Evolutionary conservation across 148 eudicot genomes (phyloP), one percentile per base, ranked within the genome.

Genomic region (Suaeda aralocaspica): DNA sequence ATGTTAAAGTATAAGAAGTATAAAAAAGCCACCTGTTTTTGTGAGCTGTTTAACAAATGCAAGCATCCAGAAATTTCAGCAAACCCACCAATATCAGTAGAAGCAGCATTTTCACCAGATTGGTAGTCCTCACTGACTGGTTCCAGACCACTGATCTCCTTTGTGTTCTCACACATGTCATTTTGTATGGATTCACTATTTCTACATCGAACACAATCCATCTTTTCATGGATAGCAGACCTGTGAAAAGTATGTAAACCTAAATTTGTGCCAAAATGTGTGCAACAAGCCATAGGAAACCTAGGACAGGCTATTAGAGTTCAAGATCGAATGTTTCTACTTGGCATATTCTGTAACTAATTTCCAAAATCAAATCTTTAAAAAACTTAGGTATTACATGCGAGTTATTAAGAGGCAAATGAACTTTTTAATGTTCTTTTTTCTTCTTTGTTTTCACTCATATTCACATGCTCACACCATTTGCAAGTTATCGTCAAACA

Each of bases 201-300:
- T 79, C 72, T 72, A 76, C 99, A 95, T 48, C 97, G 96, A 52
- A 50, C 70, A 76, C 99, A 95, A 62, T 75, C 77, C 99, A 95
- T 91, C 73, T 91, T 95, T 73, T 87, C 97, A 79, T 95, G 99
- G 79, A 95, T 89, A 71, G 89, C 97, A 62, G 99, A 95, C 76
- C 99, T 95, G 68, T 71, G 79, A 16, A 51, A 39, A 61, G 13
- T 69, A 39, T 8, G 63, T 30, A 36, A 49, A 24, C 33, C 49
- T 67, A 22, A 44, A 66, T 24, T 39, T 34, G 55, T 15, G 29
- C 31, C 30, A 64, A 53, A 46, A 31, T 5, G 21, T 59, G 61
- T 52, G 50, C 52, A 53, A 19, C 58, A 33, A 59, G 64, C 51
- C 56, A 28, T 49, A 22, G 33, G 64, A 58, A 30, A 59, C 53